These are phyloP conservation scores for Drechslerella dactyloides DNA, from an alignment of 2,329 filamentous ascomycete species.

Conservation along the genomic window DNA sequence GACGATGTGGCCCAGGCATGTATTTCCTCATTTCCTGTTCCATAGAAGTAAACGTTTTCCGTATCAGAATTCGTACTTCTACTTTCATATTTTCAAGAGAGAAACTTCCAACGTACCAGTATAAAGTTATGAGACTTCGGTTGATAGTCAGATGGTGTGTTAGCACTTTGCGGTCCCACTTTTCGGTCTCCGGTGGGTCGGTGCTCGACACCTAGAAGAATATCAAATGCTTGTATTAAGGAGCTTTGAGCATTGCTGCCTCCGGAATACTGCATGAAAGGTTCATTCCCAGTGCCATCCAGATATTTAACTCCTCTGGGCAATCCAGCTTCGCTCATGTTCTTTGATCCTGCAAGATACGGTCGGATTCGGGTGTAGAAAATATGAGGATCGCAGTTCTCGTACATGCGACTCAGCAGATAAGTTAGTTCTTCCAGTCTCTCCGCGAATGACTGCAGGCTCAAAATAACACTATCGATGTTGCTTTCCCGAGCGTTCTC, in stretches of 20 bases:
- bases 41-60: not conserved
- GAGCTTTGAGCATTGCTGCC: slow-evolving; percentile 95
- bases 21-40: slow-evolving; percentile 82
- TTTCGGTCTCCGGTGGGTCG: slow-evolving; percentile 80
- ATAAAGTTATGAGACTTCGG: slow-evolving; percentile 83
- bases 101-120: slow-evolving; percentile 61
- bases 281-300: slow-evolving; percentile 70
- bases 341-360: slow-evolving; percentile 94
- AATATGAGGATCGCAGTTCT: slow-evolving; percentile 89
- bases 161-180: slow-evolving; percentile 46
- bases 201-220: slow-evolving; percentile 87
- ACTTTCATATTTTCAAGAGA: too few species aligned
- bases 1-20: slow-evolving; percentile 91
- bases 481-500: slow-evolving; percentile 76
- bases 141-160: slow-evolving; percentile 55
- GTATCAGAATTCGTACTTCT: not conserved
- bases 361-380: slow-evolving; percentile 98
- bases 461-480: slow-evolving; percentile 72
- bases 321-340: slow-evolving; percentile 92
- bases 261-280: slow-evolving; percentile 84
- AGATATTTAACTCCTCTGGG: slow-evolving; percentile 89
- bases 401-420: slow-evolving; percentile 87
- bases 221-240: slow-evolving; percentile 95
- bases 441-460: slow-evolving; percentile 82
- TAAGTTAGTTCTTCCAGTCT: slow-evolving; percentile 81